Percentiles rank a stretch among this genome's conserved stretches.
Evolutionary conservation across 2,329 filamentous ascomycete species (phyloP).

Genomic region (Penicillium digitatum): DNA sequence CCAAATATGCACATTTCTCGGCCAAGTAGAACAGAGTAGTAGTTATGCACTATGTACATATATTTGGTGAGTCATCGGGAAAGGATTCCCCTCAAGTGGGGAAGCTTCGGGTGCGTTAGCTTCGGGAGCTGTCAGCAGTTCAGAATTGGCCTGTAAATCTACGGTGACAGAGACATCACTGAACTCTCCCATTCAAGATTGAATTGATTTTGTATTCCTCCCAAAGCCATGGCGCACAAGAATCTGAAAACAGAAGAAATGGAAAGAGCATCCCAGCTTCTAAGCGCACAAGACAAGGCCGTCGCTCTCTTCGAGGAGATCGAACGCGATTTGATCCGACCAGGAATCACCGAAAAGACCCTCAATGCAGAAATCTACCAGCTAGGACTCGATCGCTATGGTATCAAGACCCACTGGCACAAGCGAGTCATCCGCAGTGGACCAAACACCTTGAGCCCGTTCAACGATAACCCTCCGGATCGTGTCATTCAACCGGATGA

Average conservation of each 20-base stretch:
- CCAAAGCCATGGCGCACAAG: background rate
- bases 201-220: background rate
- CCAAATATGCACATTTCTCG: background rate
- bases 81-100: background rate
- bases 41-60: background rate
- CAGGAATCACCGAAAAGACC: constrained; percentile 48
- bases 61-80: background rate
- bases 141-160: background rate
- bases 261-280: constrained; percentile 38
- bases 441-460: constrained; percentile 49
- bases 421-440: constrained; percentile 51
- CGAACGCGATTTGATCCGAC: constrained; percentile 44
- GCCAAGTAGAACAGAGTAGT: background rate
- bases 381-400: constrained; percentile 43
- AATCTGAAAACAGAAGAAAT: constrained; percentile 8
- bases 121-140: background rate
- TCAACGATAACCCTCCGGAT: constrained; percentile 50
- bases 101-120: background rate
- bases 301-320: constrained; percentile 48
- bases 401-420: constrained; percentile 51
- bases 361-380: constrained; percentile 49
- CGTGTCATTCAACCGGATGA: constrained; percentile 48
- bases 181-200: background rate
- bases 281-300: constrained; percentile 49
- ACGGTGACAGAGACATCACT: background rate